These are phyloP conservation scores for Boletus edulis DNA, from an alignment of 768 basidiomycete species.

Conservation along the genomic window DNA sequence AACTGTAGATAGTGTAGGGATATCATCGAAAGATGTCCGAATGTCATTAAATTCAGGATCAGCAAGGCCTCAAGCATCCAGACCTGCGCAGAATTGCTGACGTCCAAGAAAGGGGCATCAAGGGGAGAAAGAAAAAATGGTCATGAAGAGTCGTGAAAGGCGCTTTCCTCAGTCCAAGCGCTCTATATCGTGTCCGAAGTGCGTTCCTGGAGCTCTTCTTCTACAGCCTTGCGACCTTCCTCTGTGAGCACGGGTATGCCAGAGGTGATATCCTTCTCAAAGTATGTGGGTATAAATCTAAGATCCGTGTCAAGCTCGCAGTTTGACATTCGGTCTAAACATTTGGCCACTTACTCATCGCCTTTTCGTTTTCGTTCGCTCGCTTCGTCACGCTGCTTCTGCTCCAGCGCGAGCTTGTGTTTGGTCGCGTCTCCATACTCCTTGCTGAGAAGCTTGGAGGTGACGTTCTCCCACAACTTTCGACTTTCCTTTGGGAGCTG, in stretches of 20 bases:
- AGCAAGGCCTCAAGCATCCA: constrained; percentile 5
- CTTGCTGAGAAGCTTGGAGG: constrained; percentile 70
- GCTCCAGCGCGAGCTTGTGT: constrained; percentile 90
- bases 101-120: constrained; percentile 11
- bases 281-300: constrained; percentile 75
- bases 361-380: constrained; percentile 84
- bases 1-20: constrained; percentile 26
- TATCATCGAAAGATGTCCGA: constrained; percentile 23
- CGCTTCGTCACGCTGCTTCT: constrained; percentile 86
- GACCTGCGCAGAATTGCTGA: not conserved
- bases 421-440: constrained; percentile 89
- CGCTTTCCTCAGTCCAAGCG: not conserved
- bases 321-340: not conserved
- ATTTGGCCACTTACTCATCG: constrained; percentile 55
- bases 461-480: constrained; percentile 85
- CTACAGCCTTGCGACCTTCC: constrained; percentile 67
- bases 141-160: constrained; percentile 12
- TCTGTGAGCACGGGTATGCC: constrained; percentile 70
- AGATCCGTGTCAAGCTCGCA: not conserved
- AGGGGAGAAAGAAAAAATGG: not conserved
- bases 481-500: constrained; percentile 83
- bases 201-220: constrained; percentile 57
- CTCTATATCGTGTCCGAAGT: constrained; percentile 14
- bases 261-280: constrained; percentile 62
- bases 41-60: constrained; percentile 9